Evolutionary conservation across 2,329 filamentous ascomycete genomes (phyloP).

Genomic region (Zalaria obscura): DNA sequence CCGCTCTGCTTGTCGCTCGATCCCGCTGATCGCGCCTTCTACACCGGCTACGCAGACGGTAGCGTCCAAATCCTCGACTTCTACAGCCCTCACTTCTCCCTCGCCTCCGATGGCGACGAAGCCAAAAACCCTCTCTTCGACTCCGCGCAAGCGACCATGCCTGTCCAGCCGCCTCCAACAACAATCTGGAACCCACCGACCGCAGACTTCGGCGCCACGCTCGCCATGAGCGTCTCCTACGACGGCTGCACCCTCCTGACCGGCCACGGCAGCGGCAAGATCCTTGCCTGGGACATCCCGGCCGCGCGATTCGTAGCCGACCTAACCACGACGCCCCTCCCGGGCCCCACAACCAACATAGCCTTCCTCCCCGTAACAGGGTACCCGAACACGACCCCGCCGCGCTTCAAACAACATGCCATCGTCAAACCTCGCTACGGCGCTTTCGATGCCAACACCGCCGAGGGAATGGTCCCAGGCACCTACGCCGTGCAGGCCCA

Average conservation of each 20-base stretch:
- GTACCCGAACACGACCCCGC: conserved; percentile 20
- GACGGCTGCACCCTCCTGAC: conserved; percentile 70
- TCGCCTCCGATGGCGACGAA: conserved; percentile 22
- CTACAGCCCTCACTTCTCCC: conserved; percentile 29
- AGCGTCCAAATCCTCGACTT: conserved; percentile 71
- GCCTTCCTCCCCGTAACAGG: conserved; percentile 51
- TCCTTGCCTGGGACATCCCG: conserved; percentile 68
- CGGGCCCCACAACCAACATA: conserved; percentile 72
- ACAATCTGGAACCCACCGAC: conserved; percentile 18
- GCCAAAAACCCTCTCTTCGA: conserved; percentile 29
- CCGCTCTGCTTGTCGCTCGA: conserved; percentile 66
- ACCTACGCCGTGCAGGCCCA: conserved; percentile 54
- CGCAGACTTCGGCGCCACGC: conserved; percentile 47
- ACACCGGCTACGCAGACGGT: conserved; percentile 67
- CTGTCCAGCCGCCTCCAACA: conserved; percentile 24
- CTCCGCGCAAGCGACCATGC: conserved; percentile 42
- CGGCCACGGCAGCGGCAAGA: conserved; percentile 66
- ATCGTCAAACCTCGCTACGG: conserved; percentile 72
- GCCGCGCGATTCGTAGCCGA: conserved; percentile 54
- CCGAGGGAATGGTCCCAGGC: conserved; percentile 27
- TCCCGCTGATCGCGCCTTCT: conserved; percentile 69
- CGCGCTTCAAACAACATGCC: conserved; percentile 18
- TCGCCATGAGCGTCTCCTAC: conserved; percentile 61
- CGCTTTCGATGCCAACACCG: conserved; percentile 24
- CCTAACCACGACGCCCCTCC: conserved; percentile 47